phyloP scores from a whole-genome alignment of 768 basidiomycete genomes.

The Tulasnella sp. region DNA sequence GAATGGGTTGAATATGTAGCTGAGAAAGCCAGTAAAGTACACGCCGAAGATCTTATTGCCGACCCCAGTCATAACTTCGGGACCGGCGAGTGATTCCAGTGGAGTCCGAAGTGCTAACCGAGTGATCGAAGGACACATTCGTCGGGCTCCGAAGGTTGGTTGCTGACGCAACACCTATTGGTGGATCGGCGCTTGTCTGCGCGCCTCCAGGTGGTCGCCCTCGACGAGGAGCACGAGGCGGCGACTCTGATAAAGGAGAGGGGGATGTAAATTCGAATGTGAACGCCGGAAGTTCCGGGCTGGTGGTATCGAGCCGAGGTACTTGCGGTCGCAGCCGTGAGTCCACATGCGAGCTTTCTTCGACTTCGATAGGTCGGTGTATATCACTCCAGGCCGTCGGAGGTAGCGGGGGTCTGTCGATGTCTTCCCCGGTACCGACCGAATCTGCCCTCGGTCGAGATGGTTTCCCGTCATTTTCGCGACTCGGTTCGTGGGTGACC shows the following conservation, averaged over 20 bases:
- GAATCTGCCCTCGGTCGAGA: neutral
- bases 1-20: neutral
- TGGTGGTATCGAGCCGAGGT: neutral
- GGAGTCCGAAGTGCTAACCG: neutral
- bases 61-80: neutral
- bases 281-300: neutral
- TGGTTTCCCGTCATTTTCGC: neutral
- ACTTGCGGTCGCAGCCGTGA: neutral
- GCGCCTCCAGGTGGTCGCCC: neutral
- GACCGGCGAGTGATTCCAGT: conserved; percentile 4
- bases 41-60: neutral
- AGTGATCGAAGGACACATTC: neutral
- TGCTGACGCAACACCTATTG: neutral
- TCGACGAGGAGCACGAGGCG: neutral
- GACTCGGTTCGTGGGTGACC: neutral
- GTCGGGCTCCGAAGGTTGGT: conserved; percentile 5
- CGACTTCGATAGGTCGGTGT: neutral
- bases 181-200: neutral
- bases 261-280: neutral
- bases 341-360: neutral
- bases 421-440: neutral
- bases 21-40: neutral
- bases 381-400: neutral
- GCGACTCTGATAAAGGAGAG: neutral
- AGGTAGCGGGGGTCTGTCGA: neutral